Evolutionary conservation across 192 early-diverging fungal genomes (phyloP), one percentile per base, ranked within the genome.

Genomic region (Entophlyctis helioformis): DNA sequence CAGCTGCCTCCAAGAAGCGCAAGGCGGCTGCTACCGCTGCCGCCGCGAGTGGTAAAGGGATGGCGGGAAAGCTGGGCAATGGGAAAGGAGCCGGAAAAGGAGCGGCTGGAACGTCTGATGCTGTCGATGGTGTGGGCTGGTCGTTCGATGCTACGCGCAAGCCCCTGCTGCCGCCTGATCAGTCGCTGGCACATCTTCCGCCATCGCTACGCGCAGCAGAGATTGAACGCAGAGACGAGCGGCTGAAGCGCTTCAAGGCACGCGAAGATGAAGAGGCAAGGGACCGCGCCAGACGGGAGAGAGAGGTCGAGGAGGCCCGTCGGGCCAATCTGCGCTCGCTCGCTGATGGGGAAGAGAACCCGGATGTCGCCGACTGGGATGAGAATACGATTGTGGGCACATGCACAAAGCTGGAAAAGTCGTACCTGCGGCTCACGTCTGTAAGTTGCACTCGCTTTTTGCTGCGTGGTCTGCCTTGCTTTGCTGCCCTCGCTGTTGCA

Each of bases 391-490:
- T 96, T 50, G 83, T 94, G 19, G 94, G 94, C 28, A 92, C 91
- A 1, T 79, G 82, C 44, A 65, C 69, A 13, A 57, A 73, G 31
- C 66, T 98, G n/a, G 90, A 96, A 59, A 98, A 98, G 63, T 64
- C 64, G 42, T 98, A 96, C 57, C 60, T 96, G 38, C 74, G 94
- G n/a, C 66, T 98, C 50, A 98, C 94, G 13, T 80, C 83, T 20
- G 82, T 85, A 69, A 36, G 69, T n/a, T n/a, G n/a, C n/a, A n/a
- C n/a, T n/a, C n/a, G n/a, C n/a, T n/a, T n/a, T n/a, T n/a, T n/a
- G n/a, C n/a, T n/a, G n/a, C n/a, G n/a, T n/a, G n/a, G n/a, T n/a
- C n/a, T n/a, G n/a, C n/a, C n/a, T n/a, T n/a, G n/a, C n/a, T n/a
- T n/a, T n/a, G n/a, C n/a, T n/a, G n/a, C n/a, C n/a, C n/a, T n/a